Evolutionary conservation across 2,329 filamentous ascomycete genomes (phyloP), one percentile per base, ranked within the genome.

Genomic region (Keithomyces neogunnii): DNA sequence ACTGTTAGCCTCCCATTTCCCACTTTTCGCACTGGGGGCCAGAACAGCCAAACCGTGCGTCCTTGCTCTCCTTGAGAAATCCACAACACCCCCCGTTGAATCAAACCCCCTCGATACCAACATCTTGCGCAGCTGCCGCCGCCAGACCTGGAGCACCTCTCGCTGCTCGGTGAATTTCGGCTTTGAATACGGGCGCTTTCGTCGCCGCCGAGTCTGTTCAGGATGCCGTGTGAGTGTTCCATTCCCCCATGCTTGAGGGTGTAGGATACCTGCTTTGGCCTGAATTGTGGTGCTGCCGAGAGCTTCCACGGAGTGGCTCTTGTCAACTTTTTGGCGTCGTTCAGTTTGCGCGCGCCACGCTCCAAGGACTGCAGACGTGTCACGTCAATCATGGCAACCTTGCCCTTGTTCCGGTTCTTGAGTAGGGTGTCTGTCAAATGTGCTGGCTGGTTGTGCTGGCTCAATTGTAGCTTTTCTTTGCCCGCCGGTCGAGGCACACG

Each of bases 161-260:
- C 39, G 45, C 49, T 50, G 44, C 36, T 47, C 32, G 48, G 29
- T 28, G 31, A 38, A 19, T 47, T 39, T 47, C 47, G 38, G n/a
- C 28, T n/a, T 38, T 49, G 38, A 51, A 51, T 48, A 55, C 55
- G 48, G 62, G 58, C 55, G 56, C 56, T 51, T 51, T 51, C 53
- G 54, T 56, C 58, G 59, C 56, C 57, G 53, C 52, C 54, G 59
- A 54, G 40, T 53, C 48, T 60, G 56, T 58, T 59, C 65, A 60
- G 66, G 60, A 69, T 69, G 67, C 67, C 67, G 56, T 68, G 67
- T 69, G 61, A 69, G 67, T 69, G 42, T 47, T 19, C 13, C n/a
- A 28, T 10, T 4, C 10, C 30, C 28, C 40, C 33, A 6, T 10
- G 33, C 6, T 35, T 39, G 9, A 13, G 10, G 10, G 40, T 44